A percentile compares a stretch with the other conserved stretches of the same genome.
phyloP scores from a whole-genome alignment of 2,329 filamentous ascomycete genomes.

The Fusarium sublunatum region DNA sequence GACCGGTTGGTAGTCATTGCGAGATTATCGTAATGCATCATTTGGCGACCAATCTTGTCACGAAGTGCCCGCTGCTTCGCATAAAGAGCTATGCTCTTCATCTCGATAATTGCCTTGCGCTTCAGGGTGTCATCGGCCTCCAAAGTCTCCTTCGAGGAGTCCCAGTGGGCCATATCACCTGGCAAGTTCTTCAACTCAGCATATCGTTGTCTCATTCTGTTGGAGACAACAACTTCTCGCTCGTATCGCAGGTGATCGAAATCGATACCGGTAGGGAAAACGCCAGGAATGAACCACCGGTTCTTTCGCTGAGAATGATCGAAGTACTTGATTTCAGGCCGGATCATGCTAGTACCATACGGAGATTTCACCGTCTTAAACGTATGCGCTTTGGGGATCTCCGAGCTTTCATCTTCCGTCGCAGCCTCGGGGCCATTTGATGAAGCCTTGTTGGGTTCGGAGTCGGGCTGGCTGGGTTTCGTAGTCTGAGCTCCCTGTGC shows the following conservation, averaged over 20 bases:
- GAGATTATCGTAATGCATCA: conserved; percentile 95
- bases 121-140: conserved; percentile 85
- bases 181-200: conserved; percentile 84
- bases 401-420: conserved; percentile 48
- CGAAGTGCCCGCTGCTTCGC: conserved; percentile 88
- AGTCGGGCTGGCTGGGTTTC: conserved; percentile 47
- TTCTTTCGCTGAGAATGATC: conserved; percentile 82
- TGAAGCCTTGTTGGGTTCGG: conserved; percentile 51
- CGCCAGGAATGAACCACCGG: conserved; percentile 83
- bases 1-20: conserved; percentile 97
- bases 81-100: conserved; percentile 89
- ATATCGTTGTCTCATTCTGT: conserved; percentile 87
- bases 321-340: conserved; percentile 76
- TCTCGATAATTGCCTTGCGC: conserved; percentile 91
- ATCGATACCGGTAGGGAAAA: conserved; percentile 90
- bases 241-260: conserved; percentile 87
- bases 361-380: conserved; percentile 84
- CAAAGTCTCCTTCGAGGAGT: conserved; percentile 74
- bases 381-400: conserved; percentile 57
- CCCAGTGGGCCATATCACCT: conserved; percentile 88
- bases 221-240: conserved; percentile 88
- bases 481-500: conserved; percentile 51
- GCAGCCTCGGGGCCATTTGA: conserved; percentile 53
- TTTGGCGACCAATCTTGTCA: conserved; percentile 87
- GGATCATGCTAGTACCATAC: conserved; percentile 66